These are phyloP conservation scores for Fusarium piperis DNA, from an alignment of 2,329 filamentous ascomycete genomes.

Conservation along the genomic window DNA sequence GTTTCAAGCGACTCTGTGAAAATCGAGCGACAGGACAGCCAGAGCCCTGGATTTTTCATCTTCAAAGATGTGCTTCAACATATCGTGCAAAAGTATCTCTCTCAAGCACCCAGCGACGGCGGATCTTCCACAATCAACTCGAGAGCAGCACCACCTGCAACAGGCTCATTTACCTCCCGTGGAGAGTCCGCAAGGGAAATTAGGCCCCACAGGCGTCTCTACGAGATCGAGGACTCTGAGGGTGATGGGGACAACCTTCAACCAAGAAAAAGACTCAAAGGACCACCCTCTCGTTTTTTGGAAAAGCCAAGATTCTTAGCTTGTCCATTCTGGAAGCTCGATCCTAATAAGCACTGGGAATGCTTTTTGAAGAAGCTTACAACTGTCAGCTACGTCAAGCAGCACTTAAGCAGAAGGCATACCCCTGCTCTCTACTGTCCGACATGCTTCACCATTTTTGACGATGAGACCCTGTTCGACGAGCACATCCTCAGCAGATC, in stretches of 20 bases:
- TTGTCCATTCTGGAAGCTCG: constrained; percentile 3
- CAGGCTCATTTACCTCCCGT: not conserved
- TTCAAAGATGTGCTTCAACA: not conserved
- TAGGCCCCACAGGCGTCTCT: not conserved
- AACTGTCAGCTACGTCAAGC: not conserved
- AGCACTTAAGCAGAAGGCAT: not conserved
- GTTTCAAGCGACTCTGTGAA: not conserved
- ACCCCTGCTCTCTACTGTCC: not conserved
- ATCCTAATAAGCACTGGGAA: not conserved
- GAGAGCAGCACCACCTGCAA: not conserved
- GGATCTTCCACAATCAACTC: too few species aligned
- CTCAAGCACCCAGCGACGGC: not conserved
- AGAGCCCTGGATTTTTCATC: not conserved
- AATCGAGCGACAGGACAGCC: not conserved
- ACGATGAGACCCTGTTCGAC: not conserved
- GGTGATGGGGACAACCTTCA: too few species aligned
- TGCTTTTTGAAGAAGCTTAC: not conserved
- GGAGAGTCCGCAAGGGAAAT: too few species aligned
- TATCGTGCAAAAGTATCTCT: not conserved
- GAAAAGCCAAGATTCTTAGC: not conserved
- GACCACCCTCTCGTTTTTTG: not conserved
- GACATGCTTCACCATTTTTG: not conserved
- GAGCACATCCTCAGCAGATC: not conserved
- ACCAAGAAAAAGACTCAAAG: not conserved
- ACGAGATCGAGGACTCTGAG: not conserved